A percentile compares a stretch with the other conserved stretches of the same genome.
Conservation (phyloP, 2,329 filamentous ascomycete species). For the Pestalotiopsis sp. region DNA sequence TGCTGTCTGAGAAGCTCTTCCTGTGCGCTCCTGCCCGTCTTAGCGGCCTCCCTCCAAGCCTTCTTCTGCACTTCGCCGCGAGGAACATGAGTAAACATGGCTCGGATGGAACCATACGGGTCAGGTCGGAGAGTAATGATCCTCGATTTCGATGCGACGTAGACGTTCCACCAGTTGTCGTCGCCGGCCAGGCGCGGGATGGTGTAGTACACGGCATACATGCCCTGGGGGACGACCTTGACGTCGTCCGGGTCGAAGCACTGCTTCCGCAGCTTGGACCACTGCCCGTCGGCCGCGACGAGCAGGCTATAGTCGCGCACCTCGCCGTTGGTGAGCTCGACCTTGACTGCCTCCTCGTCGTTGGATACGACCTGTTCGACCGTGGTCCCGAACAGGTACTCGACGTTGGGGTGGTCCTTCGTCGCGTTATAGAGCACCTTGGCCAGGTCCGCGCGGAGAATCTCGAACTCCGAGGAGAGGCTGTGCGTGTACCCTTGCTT, state of each 20-base stretch:
- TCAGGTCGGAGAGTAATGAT: background rate
- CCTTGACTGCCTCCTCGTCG: slow-evolving; percentile 18
- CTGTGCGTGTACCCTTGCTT: slow-evolving; percentile 24
- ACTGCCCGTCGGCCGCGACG: slow-evolving; percentile 58
- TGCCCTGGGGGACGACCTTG: slow-evolving; percentile 26
- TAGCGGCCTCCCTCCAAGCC: slow-evolving; percentile 32
- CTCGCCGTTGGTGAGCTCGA: slow-evolving; percentile 43
- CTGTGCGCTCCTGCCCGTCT: slow-evolving; percentile 27
- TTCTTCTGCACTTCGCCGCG: slow-evolving; percentile 10
- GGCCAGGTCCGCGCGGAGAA: slow-evolving; percentile 56
- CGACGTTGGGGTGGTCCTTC: slow-evolving; percentile 20
- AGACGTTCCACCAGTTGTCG: slow-evolving; percentile 16
- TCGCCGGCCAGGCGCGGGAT: slow-evolving; percentile 30
- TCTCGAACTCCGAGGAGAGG: slow-evolving; percentile 54
- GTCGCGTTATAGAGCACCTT: slow-evolving; percentile 41
- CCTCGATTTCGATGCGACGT: background rate
- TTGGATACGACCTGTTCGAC: slow-evolving; percentile 19
- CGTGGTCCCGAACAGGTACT: slow-evolving; percentile 33
- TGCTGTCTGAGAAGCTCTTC: slow-evolving; percentile 40
- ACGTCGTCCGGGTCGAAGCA: slow-evolving; percentile 34
- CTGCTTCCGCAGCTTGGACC: slow-evolving; percentile 48
- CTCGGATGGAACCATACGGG: slow-evolving; percentile 4
- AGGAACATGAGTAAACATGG: slow-evolving; percentile 6
- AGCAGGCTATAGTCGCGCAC: slow-evolving; percentile 50
- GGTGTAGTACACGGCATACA: slow-evolving; percentile 36